phyloP scores from a whole-genome alignment of 345 rosid species.

The Mangifera indica region DNA sequence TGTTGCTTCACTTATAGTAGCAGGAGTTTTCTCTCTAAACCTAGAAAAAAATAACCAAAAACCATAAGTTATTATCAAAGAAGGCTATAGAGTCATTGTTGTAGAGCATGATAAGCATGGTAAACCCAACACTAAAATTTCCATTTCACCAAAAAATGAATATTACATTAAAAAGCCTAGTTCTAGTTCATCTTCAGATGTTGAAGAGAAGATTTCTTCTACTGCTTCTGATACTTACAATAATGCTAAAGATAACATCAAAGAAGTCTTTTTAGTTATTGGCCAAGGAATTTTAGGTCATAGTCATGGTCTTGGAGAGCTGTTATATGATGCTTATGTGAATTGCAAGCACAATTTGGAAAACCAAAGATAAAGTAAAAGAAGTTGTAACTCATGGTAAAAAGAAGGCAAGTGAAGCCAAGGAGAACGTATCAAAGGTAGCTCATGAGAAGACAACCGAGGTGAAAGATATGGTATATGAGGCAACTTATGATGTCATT shows the following conservation, averaged over 20 bases:
- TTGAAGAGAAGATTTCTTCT: neutral
- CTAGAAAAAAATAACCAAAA: conserved; percentile 14
- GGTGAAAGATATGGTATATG: neutral
- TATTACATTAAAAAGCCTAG: neutral
- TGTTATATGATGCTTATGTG: conserved; percentile 57
- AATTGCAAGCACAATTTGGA: conserved; percentile 48
- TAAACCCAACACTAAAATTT: conserved; percentile 59
- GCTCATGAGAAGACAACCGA: neutral
- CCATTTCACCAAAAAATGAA: conserved; percentile 42
- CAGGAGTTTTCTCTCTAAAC: conserved; percentile 58
- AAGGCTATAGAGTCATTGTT: conserved; percentile 61
- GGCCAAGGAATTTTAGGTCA: conserved; percentile 31
- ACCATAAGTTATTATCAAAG: conserved; percentile 46
- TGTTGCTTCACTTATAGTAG: conserved; percentile 45
- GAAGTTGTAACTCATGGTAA: neutral
- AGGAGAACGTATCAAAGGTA: conserved; percentile 17
- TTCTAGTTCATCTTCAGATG: neutral
- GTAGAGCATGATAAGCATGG: conserved; percentile 67
- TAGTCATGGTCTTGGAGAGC: conserved; percentile 36
- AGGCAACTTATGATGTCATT: neutral
- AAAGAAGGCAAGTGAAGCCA: conserved; percentile 24
- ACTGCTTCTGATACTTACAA: conserved; percentile 5
- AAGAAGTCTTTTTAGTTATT: conserved; percentile 30
- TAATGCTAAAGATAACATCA: conserved; percentile 27
- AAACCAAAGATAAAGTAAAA: conserved; percentile 39